phyloP scores from a whole-genome alignment of 352 stramenopile species.

The Phytophthora parvispora region DNA sequence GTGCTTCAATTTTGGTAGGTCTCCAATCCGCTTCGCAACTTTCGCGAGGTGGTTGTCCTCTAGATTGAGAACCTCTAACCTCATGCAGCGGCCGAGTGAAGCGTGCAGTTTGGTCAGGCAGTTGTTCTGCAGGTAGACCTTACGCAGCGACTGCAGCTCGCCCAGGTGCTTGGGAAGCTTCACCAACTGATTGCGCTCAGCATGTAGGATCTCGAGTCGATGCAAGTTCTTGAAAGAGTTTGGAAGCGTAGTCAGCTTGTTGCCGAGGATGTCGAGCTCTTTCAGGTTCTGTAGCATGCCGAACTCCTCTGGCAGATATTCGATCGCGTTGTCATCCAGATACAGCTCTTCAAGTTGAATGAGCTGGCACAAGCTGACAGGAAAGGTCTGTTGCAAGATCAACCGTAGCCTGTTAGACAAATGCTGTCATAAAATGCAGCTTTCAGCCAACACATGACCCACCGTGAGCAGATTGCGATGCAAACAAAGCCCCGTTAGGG shows the following conservation, averaged over 20 bases:
- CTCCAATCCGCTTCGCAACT: conserved; percentile 88
- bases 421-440: not conserved
- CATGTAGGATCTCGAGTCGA: conserved; percentile 87
- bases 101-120: conserved; percentile 81
- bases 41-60: conserved; percentile 88
- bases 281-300: conserved; percentile 78
- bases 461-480: conserved; percentile 87
- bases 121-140: conserved; percentile 91
- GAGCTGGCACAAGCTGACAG: conserved; percentile 71
- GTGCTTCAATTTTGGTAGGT: conserved; percentile 83
- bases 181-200: conserved; percentile 76
- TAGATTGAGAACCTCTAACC: conserved; percentile 88
- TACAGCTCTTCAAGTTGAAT: conserved; percentile 87
- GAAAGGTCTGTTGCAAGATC: conserved; percentile 50
- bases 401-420: conserved; percentile 1
- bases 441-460: not conserved
- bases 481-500: conserved; percentile 75
- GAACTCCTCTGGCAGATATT: conserved; percentile 76
- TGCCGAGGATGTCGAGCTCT: conserved; percentile 82
- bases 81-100: conserved; percentile 76
- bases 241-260: conserved; percentile 72
- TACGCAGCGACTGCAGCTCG: conserved; percentile 68
- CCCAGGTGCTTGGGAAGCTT: conserved; percentile 87
- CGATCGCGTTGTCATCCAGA: conserved; percentile 80
- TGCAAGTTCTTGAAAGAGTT: conserved; percentile 72